phyloP scores from a whole-genome alignment of 1,139 yeast species.

The Pichia sp. region DNA sequence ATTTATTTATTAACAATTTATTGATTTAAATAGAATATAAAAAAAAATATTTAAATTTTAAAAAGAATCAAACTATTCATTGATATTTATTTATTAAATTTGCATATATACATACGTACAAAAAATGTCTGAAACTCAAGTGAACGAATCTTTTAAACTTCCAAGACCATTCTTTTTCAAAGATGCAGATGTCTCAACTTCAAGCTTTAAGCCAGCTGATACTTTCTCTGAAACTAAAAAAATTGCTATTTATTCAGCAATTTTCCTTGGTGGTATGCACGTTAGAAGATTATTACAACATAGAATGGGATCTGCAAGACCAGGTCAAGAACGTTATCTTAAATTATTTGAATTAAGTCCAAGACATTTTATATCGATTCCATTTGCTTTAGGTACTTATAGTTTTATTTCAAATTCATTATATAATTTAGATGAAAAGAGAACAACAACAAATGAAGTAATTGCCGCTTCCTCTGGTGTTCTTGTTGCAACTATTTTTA shows the following conservation, averaged over 20 bases:
- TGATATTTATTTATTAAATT: too few species aligned
- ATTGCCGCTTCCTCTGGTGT: conserved; percentile 43
- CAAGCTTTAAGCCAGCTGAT: conserved; percentile 36
- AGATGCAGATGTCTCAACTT: conserved; percentile 13
- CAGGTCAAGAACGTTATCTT: conserved; percentile 30
- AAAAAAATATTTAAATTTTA: too few species aligned
- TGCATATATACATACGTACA: not conserved
- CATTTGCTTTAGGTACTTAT: conserved; percentile 28
- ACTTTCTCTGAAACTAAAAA: conserved; percentile 38
- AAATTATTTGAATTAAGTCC: conserved; percentile 26
- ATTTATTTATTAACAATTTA: too few species aligned
- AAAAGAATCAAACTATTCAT: too few species aligned
- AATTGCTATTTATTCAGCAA: conserved; percentile 35
- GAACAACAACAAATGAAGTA: conserved; percentile 38
- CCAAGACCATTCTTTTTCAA: conserved; percentile 28
- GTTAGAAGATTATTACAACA: conserved; percentile 30
- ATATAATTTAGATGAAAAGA: conserved; percentile 27
- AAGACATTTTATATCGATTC: conserved; percentile 29
- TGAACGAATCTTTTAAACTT: conserved; percentile 14
- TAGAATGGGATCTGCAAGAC: conserved; percentile 32
- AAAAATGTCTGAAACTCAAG: conserved; percentile 15
- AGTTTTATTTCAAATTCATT: conserved; percentile 27
- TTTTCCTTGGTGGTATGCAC: conserved; percentile 31
- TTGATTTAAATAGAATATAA: too few species aligned
- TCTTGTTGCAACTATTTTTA: conserved; percentile 32